Conservation (phyloP, 2,329 filamentous ascomycete genomes). For the Cladosporium sp. region DNA sequence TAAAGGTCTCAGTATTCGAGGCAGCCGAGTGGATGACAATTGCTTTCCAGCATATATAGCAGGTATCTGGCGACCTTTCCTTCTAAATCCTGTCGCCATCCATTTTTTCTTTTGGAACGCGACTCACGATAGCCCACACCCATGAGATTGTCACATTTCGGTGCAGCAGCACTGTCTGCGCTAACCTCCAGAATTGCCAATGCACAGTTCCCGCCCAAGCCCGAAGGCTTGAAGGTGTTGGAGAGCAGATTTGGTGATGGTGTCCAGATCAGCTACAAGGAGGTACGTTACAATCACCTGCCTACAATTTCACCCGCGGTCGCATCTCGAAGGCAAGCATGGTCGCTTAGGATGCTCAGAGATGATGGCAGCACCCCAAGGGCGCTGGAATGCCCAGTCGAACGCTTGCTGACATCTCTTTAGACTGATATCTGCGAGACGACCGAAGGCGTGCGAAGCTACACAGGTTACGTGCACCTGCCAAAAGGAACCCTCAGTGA, state of each 20-base stretch:
- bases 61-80: background rate
- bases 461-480: conserved; percentile 36
- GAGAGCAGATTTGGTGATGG: conserved; percentile 46
- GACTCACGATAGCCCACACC: background rate
- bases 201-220: conserved; percentile 42
- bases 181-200: background rate
- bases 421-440: conserved; percentile 46
- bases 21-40: background rate
- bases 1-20: background rate
- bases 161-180: background rate
- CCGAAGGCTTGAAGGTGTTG: conserved; percentile 42
- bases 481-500: conserved; percentile 26
- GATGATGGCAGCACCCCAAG: background rate
- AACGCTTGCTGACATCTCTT: background rate
- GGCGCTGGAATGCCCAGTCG: background rate
- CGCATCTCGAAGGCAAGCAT: background rate
- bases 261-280: conserved; percentile 48
- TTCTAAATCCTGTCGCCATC: background rate
- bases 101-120: background rate
- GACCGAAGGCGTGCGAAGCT: conserved; percentile 50
- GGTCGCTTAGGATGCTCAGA: no score
- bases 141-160: background rate
- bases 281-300: conserved; percentile 35
- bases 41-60: background rate
- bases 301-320: background rate